phyloP scores from a whole-genome alignment of 1,284 basidiomycete species.

The Cerioporus squamosus region DNA sequence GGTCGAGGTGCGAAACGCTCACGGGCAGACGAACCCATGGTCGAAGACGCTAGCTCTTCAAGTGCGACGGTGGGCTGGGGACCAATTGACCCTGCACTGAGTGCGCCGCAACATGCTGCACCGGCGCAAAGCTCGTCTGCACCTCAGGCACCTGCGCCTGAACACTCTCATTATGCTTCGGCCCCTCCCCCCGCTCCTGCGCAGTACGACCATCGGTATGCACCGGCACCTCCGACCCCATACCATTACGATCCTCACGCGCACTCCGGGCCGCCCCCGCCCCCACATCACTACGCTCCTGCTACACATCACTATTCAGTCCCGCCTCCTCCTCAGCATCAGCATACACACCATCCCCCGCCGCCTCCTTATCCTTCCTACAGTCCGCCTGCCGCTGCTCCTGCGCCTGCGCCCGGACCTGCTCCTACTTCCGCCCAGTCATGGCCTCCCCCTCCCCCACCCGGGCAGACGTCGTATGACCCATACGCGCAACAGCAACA shows the following conservation, averaged over 20 bases:
- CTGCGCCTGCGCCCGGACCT: constrained; percentile 16
- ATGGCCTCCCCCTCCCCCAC: constrained; percentile 22
- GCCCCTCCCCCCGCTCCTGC: constrained; percentile 23
- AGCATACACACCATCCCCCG: constrained; percentile 27
- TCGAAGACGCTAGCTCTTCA: constrained; percentile 25
- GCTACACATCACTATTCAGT: constrained; percentile 33
- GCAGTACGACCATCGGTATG: constrained; percentile 33
- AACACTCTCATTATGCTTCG: constrained; percentile 24
- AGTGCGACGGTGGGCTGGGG: constrained; percentile 24
- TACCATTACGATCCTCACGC: constrained; percentile 32
- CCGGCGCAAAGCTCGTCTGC: constrained; percentile 22
- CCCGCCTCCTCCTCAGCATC: constrained; percentile 25
- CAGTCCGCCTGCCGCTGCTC: constrained; percentile 8
- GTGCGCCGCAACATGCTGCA: constrained; percentile 20
- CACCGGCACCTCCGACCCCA: constrained; percentile 25
- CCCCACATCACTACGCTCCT: constrained; percentile 27
- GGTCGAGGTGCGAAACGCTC: constrained; percentile 27
- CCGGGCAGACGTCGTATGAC: constrained; percentile 26
- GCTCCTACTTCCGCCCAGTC: constrained; percentile 19
- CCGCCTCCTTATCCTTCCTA: constrained; percentile 26
- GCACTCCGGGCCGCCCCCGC: constrained; percentile 23
- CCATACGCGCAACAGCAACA: constrained; percentile 26
- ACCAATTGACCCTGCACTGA: constrained; percentile 32
- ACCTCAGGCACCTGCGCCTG: constrained; percentile 18
- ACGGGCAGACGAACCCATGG: constrained; percentile 18